Percentiles rank a stretch among this genome's conserved stretches.
Conservation (phyloP, 1,139 yeast species). For the Kodamaea plutei region DNA sequence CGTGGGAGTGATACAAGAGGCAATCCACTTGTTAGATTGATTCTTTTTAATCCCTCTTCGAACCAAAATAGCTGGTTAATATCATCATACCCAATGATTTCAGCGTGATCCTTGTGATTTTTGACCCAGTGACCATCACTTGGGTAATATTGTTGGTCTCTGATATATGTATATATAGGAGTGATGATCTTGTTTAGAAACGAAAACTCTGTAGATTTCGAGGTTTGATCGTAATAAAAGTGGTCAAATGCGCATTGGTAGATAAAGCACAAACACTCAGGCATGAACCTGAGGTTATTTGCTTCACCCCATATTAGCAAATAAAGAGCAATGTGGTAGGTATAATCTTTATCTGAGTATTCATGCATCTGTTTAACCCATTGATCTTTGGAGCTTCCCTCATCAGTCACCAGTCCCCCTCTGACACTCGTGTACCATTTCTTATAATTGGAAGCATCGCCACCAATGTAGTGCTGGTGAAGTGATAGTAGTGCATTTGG, state of each 20-base stretch:
- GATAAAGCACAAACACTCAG: constrained; percentile 40
- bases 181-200: constrained; percentile 40
- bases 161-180: constrained; percentile 42
- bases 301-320: constrained; percentile 44
- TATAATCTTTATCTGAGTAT: constrained; percentile 18
- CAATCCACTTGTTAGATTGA: constrained; percentile 42
- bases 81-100: constrained; percentile 81
- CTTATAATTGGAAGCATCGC: constrained; percentile 34
- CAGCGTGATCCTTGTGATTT: constrained; percentile 62
- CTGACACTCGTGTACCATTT: constrained; percentile 41
- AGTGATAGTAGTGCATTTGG: constrained; percentile 30
- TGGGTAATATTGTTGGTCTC: constrained; percentile 39
- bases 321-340: constrained; percentile 31
- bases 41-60: constrained; percentile 52
- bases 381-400: not conserved
- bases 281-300: constrained; percentile 39
- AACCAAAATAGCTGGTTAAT: constrained; percentile 85
- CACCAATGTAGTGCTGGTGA: constrained; percentile 43
- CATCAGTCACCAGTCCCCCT: not conserved
- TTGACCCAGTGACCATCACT: constrained; percentile 40
- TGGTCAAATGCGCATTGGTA: constrained; percentile 30
- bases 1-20: constrained; percentile 14
- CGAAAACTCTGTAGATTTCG: constrained; percentile 1
- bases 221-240: constrained; percentile 4
- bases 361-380: constrained; percentile 24